Evolutionary conservation across 257 asterid genomes (phyloP), one percentile per base, ranked within the genome.

Genomic region (Lantana camara): DNA sequence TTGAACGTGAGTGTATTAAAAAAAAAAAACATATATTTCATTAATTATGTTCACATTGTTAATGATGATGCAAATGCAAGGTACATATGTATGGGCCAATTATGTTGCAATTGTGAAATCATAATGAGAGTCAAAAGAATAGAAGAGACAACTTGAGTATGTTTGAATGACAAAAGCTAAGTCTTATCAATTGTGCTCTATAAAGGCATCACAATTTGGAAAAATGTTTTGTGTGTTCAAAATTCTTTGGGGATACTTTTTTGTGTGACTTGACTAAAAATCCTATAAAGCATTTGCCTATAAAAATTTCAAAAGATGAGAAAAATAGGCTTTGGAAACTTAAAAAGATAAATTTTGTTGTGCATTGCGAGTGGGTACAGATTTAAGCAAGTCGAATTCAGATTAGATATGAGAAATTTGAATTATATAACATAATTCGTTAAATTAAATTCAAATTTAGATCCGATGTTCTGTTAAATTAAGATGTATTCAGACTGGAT

Each of bases 111-210:
- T 44, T 67, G 66, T 60, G 63, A 54, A 21, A 17, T 52, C 50
- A 20, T 63, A 30, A 22, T 63, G 9, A 17, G 52, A 59, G 76
- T 71, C 72, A 77, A 77, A 73, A 72, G 74, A 42, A 65, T 48
- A 59, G 57, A 40, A 57, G 80, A 63, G 89, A 70, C 79, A 70
- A 69, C 78, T 59, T 41, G 81, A 80, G 70, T 75, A 55, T 77
- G 70, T 66, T 40, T 70, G 52, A 53, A 68, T 69, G 72, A 55
- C 54, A 68, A 80, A 77, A 23, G 32, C 66, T 48, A n/a, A 42
- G 60, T 61, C 70, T 55, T 69, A 27, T 27, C 32, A 27, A 2
- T 27, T 5, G 19, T 46, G 76, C 73, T 68, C 46, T 51, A 58
- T 72, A 73, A 80, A 78, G 81, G 21, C 1, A 73, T 75, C 79